Conservation (phyloP, 768 basidiomycete genomes). For the Suillus subluteus region DNA sequence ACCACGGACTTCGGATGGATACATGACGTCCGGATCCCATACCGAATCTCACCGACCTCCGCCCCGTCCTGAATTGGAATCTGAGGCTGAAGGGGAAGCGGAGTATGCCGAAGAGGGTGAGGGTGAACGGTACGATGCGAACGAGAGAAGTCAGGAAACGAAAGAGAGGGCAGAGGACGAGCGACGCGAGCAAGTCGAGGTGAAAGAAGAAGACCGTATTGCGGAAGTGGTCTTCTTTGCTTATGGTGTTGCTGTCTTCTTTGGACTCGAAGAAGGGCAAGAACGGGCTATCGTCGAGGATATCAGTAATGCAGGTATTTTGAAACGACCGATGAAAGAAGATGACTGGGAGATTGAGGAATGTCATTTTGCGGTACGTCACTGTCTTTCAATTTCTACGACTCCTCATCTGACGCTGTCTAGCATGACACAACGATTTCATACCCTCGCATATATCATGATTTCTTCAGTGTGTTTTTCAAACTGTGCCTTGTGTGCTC, state of each 20-base stretch:
- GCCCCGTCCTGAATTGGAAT: slow-evolving; percentile 15
- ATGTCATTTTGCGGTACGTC: slow-evolving; percentile 81
- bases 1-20: slow-evolving; percentile 51
- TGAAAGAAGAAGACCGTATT: slow-evolving; percentile 48
- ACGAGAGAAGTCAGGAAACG: slow-evolving; percentile 20
- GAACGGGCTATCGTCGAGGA: slow-evolving; percentile 88
- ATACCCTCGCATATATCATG: slow-evolving; percentile 93
- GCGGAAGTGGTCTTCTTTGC: slow-evolving; percentile 82
- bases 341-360: slow-evolving; percentile 92
- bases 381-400: neutral
- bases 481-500: neutral
- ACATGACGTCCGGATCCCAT: slow-evolving; percentile 55
- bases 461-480: slow-evolving; percentile 84
- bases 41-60: slow-evolving; percentile 36
- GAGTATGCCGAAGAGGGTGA: slow-evolving; percentile 23
- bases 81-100: slow-evolving; percentile 18
- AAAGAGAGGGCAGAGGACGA: slow-evolving; percentile 17
- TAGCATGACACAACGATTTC: slow-evolving; percentile 84
- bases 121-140: neutral
- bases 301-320: slow-evolving; percentile 67
- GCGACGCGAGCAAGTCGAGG: slow-evolving; percentile 15
- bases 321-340: slow-evolving; percentile 63
- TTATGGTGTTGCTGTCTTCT: slow-evolving; percentile 92
- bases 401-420: slow-evolving; percentile 11
- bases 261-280: slow-evolving; percentile 79